phyloP scores from a whole-genome alignment of 2,329 filamentous ascomycete species.

The Pseudonectria buxi region DNA sequence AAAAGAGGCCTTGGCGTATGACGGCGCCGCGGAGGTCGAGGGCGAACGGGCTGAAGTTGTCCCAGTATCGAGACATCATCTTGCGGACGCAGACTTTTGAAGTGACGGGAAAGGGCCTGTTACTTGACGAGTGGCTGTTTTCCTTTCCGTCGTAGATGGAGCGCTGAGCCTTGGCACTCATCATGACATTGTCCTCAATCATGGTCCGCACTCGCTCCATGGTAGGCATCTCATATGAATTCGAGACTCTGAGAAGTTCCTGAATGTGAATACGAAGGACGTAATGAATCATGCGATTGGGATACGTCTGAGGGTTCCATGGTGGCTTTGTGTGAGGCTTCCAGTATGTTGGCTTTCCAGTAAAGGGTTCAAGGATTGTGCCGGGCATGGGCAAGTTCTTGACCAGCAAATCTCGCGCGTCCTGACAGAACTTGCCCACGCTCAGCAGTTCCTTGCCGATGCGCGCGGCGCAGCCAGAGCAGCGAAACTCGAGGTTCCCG shows the following conservation, averaged over 20 bases:
- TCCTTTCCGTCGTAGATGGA: too few species aligned
- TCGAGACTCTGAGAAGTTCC: slow-evolving; percentile 27
- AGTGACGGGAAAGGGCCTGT: slow-evolving; percentile 3
- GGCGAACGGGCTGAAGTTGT: slow-evolving; percentile 57
- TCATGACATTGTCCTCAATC: slow-evolving; percentile 39
- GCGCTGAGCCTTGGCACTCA: slow-evolving; percentile 21
- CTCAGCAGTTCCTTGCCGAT: slow-evolving; percentile 52
- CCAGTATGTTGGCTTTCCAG: slow-evolving; percentile 40
- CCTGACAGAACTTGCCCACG: slow-evolving; percentile 50
- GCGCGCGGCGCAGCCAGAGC: slow-evolving; percentile 40
- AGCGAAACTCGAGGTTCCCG: slow-evolving; percentile 42
- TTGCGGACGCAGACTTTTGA: slow-evolving; percentile 47
- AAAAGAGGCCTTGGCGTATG: slow-evolving; percentile 58
- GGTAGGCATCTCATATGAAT: slow-evolving; percentile 24
- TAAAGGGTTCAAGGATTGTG: slow-evolving; percentile 51
- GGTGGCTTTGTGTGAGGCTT: not conserved
- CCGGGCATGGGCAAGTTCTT: slow-evolving; percentile 56
- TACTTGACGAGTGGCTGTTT: too few species aligned
- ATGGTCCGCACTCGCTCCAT: slow-evolving; percentile 46
- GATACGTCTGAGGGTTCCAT: slow-evolving; percentile 39
- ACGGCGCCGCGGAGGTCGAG: slow-evolving; percentile 61
- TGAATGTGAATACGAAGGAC: slow-evolving; percentile 37
- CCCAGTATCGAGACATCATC: slow-evolving; percentile 67
- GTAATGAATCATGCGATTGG: slow-evolving; percentile 49
- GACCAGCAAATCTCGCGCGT: slow-evolving; percentile 39